Evolutionary conservation across 306 rosid species (phyloP), one percentile per base, ranked within the genome.

Genomic region (Hippophae gyantsensis): DNA sequence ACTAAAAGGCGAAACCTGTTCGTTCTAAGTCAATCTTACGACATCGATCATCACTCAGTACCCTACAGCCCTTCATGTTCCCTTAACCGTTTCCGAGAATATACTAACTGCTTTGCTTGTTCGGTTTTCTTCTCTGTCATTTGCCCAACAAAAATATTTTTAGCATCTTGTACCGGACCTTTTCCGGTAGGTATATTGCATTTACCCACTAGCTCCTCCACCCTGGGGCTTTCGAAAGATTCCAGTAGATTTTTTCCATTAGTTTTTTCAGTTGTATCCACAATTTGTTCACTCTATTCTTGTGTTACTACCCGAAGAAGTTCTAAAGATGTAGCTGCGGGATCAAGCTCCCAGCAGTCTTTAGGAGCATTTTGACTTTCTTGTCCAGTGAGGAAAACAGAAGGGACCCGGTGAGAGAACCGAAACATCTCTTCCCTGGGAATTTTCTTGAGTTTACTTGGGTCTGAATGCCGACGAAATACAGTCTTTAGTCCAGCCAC

Each of bases 271-370:
- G 40, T 43, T 10, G 46, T 50, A 56, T 72, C 69, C 27, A 38
- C 71, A 7, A 46, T 42, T 46, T 66, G 77, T 73, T 61, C 77
- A 45, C 58, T 38, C 52, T 26, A 56, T 62, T 67, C 76, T 54
- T 77, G 77, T 14, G 74, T 43, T 54, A 63, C 41, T 32, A 66
- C 77, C 58, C 81, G 87, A 76, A 90, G 96, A 80, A 90, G 97
- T 58, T 90, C 94, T 81, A 72, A 60, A 23, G 97, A 96, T 0
- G 81, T 74, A 54, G 97, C 73, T 38, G 97, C 96, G 18, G 96
- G 97, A 81, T 90, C 97, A 64, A 90, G 85, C 74, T 90, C 96
- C 83, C 78, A 79, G 76, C 79, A 83, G 54, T 83, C 94, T 42
- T 61, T 58, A 32, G 92, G 96, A 61, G 80, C 89, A 57, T 83